These are phyloP conservation scores for Chlorella ohadii DNA, from an alignment of 139 green algal species.

Conservation along the genomic window DNA sequence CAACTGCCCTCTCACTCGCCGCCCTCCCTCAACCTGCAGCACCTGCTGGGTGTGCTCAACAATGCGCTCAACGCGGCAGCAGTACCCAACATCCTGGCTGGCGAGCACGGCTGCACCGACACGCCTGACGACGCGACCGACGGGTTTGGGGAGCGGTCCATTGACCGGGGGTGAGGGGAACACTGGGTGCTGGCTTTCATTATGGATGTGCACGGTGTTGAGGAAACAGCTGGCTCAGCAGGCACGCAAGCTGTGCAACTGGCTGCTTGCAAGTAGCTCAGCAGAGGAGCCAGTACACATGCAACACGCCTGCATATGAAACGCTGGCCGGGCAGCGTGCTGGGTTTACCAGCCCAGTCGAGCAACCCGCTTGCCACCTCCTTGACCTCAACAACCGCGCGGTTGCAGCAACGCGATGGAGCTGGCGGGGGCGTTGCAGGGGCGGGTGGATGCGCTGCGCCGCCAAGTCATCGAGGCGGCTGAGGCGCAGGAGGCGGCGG, in stretches of 20 bases:
- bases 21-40: too few species aligned
- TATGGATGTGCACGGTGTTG: too few species aligned
- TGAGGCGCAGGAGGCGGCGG: neutral
- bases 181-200: too few species aligned
- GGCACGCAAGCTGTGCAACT: too few species aligned
- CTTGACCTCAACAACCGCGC: neutral
- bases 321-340: too few species aligned
- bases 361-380: too few species aligned
- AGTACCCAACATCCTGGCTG: neutral
- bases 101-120: neutral
- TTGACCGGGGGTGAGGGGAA: neutral
- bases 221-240: too few species aligned
- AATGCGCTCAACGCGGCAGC: constrained; percentile 18
- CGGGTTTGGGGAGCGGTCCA: neutral
- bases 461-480: constrained; percentile 4
- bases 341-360: too few species aligned
- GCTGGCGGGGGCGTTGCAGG: constrained; percentile 20
- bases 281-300: too few species aligned
- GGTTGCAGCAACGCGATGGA: neutral
- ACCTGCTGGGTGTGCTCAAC: neutral
- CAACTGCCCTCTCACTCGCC: too few species aligned
- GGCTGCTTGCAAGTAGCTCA: too few species aligned
- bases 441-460: constrained; percentile 11
- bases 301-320: too few species aligned
- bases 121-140: neutral